Conservation (phyloP, 495 filamentous ascomycete species). For the Aspergillus affinis region DNA sequence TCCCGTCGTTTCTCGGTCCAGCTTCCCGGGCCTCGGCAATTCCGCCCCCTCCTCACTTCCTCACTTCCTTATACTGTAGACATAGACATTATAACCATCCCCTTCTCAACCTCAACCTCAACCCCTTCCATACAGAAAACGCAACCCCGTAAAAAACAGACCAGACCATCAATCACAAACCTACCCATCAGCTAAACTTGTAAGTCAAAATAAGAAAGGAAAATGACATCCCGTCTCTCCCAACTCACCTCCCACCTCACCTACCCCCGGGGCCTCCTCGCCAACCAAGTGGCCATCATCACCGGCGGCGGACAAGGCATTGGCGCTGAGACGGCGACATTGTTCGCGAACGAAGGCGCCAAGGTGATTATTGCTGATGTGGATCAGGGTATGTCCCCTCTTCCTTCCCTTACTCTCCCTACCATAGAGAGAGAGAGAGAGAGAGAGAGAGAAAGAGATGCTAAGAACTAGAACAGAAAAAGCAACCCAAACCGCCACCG, state of each 20-base stretch:
- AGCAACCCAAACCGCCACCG: slow-evolving; percentile 57
- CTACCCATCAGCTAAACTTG: too few relatives aligned
- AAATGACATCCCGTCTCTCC: slow-evolving; percentile 53
- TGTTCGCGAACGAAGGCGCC: slow-evolving; percentile 85
- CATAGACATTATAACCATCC: too few relatives aligned
- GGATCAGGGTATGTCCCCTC: slow-evolving; percentile 60
- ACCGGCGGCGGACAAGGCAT: slow-evolving; percentile 89
- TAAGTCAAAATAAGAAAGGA: slow-evolving; percentile 9
- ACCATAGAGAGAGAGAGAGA: too few relatives aligned
- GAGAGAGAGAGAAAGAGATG: too few relatives aligned
- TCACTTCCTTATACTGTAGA: not conserved
- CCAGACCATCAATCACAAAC: not conserved
- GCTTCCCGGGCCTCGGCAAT: slow-evolving; percentile 13
- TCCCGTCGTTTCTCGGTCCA: slow-evolving; percentile 12
- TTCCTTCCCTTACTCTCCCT: not conserved
- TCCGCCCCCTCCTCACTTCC: not conserved
- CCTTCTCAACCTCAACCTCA: slow-evolving; percentile 1
- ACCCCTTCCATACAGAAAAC: slow-evolving; percentile 14
- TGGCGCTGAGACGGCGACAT: slow-evolving; percentile 74
- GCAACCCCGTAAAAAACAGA: slow-evolving; percentile 10
- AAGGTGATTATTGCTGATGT: slow-evolving; percentile 82
- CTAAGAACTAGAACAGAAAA: slow-evolving; percentile 48
- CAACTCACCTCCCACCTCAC: slow-evolving; percentile 77
- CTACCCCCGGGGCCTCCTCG: slow-evolving; percentile 74
- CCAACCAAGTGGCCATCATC: slow-evolving; percentile 80